These are phyloP conservation scores for Scedosporium apiospermum DNA, from an alignment of 2,329 filamentous ascomycete genomes.

Conservation along the genomic window DNA sequence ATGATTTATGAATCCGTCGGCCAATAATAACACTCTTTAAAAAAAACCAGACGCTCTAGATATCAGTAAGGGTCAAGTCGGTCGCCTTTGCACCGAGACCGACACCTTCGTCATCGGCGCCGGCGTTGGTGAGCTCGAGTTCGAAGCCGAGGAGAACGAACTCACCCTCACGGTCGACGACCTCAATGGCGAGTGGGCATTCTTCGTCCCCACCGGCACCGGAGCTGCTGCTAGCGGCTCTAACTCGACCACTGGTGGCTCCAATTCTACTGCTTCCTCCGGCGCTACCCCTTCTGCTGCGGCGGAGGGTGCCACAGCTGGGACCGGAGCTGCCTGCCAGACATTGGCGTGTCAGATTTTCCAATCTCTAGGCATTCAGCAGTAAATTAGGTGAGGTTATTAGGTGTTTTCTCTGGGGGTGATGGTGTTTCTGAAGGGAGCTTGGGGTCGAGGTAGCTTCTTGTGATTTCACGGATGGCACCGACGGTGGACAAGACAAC, in stretches of 20 bases:
- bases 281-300: not conserved
- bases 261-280: not conserved
- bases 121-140: conserved; percentile 28
- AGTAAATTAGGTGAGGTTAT: no score
- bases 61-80: conserved; percentile 25
- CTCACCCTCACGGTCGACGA: conserved; percentile 19
- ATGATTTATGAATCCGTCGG: not conserved
- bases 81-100: conserved; percentile 23
- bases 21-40: not conserved
- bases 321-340: not conserved
- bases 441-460: no score
- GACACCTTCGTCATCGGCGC: conserved; percentile 25
- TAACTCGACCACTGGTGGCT: not conserved
- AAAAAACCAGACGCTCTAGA: conserved; percentile 18
- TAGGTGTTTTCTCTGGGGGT: no score
- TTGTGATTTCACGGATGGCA: no score
- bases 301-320: not conserved
- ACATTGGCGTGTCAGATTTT: not conserved
- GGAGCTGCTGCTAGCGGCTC: conserved; percentile 10
- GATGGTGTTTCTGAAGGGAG: no score
- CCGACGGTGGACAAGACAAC: no score
- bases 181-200: conserved; percentile 22
- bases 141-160: conserved; percentile 31
- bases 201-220: conserved; percentile 21
- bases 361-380: no score